Conservation (phyloP, 1,284 basidiomycete species). For the Ceratobasidium papillatum region DNA sequence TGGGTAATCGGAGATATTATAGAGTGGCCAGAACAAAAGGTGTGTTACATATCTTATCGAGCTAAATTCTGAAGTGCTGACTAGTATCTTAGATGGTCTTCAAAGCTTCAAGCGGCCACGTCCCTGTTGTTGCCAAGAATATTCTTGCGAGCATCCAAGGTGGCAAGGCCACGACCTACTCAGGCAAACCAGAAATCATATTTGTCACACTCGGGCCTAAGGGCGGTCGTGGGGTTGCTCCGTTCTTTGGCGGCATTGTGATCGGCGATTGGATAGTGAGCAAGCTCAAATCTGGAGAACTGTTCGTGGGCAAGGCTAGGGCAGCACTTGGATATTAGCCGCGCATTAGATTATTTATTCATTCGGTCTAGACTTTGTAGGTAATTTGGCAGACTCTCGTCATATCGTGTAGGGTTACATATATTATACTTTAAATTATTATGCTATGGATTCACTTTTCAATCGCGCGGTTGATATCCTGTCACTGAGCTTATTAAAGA, state of each 20-base stretch:
- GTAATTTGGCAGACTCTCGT: neutral
- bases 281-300: constrained; percentile 10
- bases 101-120: constrained; percentile 34
- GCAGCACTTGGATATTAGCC: constrained; percentile 59
- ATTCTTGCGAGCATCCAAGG: constrained; percentile 41
- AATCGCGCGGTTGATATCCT: neutral
- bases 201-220: constrained; percentile 35
- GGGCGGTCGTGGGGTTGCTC: constrained; percentile 9
- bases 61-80: neutral
- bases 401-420: neutral
- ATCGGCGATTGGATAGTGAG: constrained; percentile 28
- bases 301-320: constrained; percentile 51
- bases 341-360: neutral
- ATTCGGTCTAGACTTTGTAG: neutral
- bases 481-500: too few relatives aligned
- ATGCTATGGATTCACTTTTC: neutral
- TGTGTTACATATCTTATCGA: neutral
- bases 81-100: constrained; percentile 19
- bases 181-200: constrained; percentile 14
- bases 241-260: constrained; percentile 32
- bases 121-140: constrained; percentile 38
- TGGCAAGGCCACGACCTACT: constrained; percentile 18
- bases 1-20: constrained; percentile 44
- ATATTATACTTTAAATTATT: neutral
- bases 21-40: constrained; percentile 44